Percentiles rank a stretch among this genome's conserved stretches.
These are phyloP conservation scores for Candida multigemmis DNA, from an alignment of 805 yeast species.

Conservation along the genomic window DNA sequence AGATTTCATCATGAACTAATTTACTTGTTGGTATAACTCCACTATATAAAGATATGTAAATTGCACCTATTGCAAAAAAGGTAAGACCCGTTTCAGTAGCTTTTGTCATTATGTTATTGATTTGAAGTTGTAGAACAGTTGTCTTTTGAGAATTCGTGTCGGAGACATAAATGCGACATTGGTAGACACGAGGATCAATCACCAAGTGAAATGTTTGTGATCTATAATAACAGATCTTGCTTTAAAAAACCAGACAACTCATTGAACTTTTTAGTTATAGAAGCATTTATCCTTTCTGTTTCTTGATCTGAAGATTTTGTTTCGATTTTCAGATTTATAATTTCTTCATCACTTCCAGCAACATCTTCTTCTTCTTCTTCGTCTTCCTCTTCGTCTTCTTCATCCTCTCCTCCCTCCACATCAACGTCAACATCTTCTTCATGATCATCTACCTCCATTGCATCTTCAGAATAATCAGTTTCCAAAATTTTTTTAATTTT, in stretches of 20 bases:
- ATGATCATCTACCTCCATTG: constrained; percentile 6
- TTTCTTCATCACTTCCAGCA: constrained; percentile 9
- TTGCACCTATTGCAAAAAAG: constrained; percentile 35
- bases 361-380: constrained; percentile 15
- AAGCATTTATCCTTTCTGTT: no score
- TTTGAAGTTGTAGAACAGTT: no score
- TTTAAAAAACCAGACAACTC: constrained; percentile 28
- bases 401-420: constrained; percentile 7
- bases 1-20: constrained; percentile 39
- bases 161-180: no score
- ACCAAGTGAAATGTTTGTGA: no score
- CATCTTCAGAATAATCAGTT: constrained; percentile 21
- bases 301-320: no score
- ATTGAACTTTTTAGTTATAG: constrained; percentile 19
- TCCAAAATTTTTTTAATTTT: constrained; percentile 35
- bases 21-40: constrained; percentile 48
- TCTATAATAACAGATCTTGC: no score
- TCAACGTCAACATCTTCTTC: constrained; percentile 20
- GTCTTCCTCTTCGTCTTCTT: constrained; percentile 15
- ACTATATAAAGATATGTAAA: constrained; percentile 42
- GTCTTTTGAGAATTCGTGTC: no score
- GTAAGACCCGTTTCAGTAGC: constrained; percentile 52
- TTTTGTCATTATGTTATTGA: constrained; percentile 42
- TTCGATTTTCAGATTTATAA: no score
- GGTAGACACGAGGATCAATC: no score